These are phyloP conservation scores for Hyaloscypha bicolor DNA, from an alignment of 495 filamentous ascomycete genomes.

Conservation along the genomic window DNA sequence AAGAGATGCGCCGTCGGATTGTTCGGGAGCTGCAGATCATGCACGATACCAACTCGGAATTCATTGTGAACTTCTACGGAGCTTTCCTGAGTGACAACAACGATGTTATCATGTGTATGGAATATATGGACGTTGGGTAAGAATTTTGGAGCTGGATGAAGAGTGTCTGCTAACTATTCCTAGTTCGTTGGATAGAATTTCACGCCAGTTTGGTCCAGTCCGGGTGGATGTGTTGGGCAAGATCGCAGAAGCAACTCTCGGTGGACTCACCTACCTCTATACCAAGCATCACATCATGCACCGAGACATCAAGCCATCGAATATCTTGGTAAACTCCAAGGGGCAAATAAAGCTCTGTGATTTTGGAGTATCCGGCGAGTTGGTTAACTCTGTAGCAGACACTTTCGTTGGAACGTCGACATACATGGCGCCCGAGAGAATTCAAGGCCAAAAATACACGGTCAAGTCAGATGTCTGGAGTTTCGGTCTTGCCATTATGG, in stretches of 20 bases:
- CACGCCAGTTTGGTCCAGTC: slow-evolving; percentile 90
- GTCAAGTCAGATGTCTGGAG: slow-evolving; percentile 99
- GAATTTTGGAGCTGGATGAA: slow-evolving; percentile 31
- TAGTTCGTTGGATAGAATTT: slow-evolving; percentile 93
- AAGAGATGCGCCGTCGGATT: slow-evolving; percentile 93
- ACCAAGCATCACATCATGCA: slow-evolving; percentile 96
- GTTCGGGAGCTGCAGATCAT: slow-evolving; percentile 96
- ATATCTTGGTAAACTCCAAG: slow-evolving; percentile 90
- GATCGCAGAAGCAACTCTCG: slow-evolving; percentile 95
- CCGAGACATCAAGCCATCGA: slow-evolving; percentile 97
- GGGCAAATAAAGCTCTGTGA: slow-evolving; percentile 97
- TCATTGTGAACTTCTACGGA: slow-evolving; percentile 96
- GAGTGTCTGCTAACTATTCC: slow-evolving; percentile 39
- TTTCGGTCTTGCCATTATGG: slow-evolving; percentile 95
- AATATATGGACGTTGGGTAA: slow-evolving; percentile 99
- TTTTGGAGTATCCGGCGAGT: slow-evolving; percentile 94
- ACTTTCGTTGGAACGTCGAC: slow-evolving; percentile 98
- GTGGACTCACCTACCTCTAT: slow-evolving; percentile 93
- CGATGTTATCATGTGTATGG: slow-evolving; percentile 99
- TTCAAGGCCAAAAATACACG: slow-evolving; percentile 93
- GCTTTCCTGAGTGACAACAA: slow-evolving; percentile 94
- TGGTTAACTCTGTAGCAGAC: slow-evolving; percentile 95
- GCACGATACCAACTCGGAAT: slow-evolving; percentile 94
- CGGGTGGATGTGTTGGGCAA: slow-evolving; percentile 99
- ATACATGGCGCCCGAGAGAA: slow-evolving; percentile 98